Evolutionary conservation across 2,329 filamentous ascomycete species (phyloP).

Genomic region (Cladophialophora carrionii): DNA sequence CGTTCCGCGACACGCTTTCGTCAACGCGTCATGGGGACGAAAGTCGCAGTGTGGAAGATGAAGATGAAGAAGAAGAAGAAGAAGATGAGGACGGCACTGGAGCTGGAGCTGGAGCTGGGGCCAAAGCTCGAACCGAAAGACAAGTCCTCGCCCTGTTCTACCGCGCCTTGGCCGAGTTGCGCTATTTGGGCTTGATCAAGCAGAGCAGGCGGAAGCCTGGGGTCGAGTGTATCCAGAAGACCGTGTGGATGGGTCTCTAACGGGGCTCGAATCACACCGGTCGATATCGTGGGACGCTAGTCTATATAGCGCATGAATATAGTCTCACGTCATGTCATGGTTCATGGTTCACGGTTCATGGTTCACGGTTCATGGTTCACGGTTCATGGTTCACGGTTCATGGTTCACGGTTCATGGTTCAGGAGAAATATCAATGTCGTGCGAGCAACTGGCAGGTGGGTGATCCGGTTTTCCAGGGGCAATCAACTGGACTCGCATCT

Average conservation of each 20-base stretch:
- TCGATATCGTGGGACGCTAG: no score
- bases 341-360: no score
- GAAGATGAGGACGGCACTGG: constrained; percentile 40
- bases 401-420: no score
- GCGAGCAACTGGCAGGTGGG: no score
- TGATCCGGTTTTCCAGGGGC: no score
- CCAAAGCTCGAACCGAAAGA: constrained; percentile 14
- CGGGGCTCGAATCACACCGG: constrained; percentile 33
- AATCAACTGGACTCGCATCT: no score
- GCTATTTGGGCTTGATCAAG: constrained; percentile 84
- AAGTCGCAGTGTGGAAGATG: constrained; percentile 16
- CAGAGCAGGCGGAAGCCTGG: constrained; percentile 62
- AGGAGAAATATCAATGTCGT: background rate
- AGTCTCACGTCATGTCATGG: no score
- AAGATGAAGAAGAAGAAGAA: constrained; percentile 42
- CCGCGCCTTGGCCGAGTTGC: constrained; percentile 79
- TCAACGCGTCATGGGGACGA: background rate
- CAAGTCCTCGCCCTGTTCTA: constrained; percentile 74
- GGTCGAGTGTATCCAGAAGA: constrained; percentile 86
- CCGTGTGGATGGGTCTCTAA: constrained; percentile 69
- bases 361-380: no score
- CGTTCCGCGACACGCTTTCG: constrained; percentile 50
- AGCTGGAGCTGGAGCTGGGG: no score
- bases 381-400: no score
- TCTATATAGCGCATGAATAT: background rate